Evolutionary conservation across 805 yeast species (phyloP), one percentile per base, ranked within the genome.

Genomic region (Kregervanrija fluxuum): DNA sequence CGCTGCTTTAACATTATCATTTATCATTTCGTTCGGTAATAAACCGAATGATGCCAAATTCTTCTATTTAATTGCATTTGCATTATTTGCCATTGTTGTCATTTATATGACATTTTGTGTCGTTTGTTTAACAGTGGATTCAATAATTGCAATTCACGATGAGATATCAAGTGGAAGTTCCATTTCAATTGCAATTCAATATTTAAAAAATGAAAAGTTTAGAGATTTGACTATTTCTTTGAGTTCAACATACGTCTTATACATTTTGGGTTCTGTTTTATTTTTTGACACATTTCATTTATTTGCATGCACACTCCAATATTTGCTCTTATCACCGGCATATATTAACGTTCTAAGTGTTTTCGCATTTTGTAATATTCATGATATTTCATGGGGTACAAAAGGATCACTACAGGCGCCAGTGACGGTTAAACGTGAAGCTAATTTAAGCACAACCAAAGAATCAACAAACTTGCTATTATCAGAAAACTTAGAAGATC

Each of bases 381-480:
- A 90, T 62, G 98, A 90, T 68, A 80, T 90, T 41, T 85, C 96
- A 5, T 90, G 98, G 97, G 97, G 97, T 64, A 91, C 96, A 3
- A 87, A 91, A 61, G 95, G 95, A 43, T 85, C 84, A 33, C 72
- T 77, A 4, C 75, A 79, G 60, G 46, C 41, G 2, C 84, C 71
- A 57, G 17, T 12, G 11, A 77, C 69, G 56, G 74, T 70, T 61
- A 90, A 73, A 60, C 74, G 89, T 54, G 95, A 95, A 45, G 61
- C 62, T 10, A 49, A 47, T 30, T 53, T 48, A 2, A 36, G 41
- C 1, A 41, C 34, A 4, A 30, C 35, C 15, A 22, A 30, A 6
- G 33, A 28, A 41, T 62, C 57, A 41, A 47, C 35, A 5, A 40
- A 37, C 14, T 30, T 60, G 16, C 43, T 57, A 11, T 45, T 62